These are phyloP conservation scores for Biscutella laevigata DNA, from an alignment of 441 rosid genomes.

Conservation along the genomic window DNA sequence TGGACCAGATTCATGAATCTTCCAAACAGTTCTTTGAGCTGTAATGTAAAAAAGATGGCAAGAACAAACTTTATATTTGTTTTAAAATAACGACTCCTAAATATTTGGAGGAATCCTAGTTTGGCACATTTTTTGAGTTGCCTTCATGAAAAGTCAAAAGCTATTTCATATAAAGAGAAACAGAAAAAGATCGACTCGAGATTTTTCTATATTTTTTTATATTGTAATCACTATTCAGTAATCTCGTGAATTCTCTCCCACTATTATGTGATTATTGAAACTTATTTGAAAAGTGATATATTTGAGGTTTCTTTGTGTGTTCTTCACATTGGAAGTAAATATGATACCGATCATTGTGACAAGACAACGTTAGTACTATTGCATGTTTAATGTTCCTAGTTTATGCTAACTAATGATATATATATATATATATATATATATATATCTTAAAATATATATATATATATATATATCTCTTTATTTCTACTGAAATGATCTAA, in stretches of 20 bases:
- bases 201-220: neutral
- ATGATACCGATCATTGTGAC: neutral
- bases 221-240: slow-evolving; percentile 1
- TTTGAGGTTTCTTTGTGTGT: neutral
- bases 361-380: too few species aligned
- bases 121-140: slow-evolving; percentile 16
- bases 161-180: slow-evolving; percentile 17
- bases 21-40: neutral
- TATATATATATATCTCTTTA: too few species aligned
- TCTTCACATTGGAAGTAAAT: neutral
- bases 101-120: slow-evolving; percentile 17
- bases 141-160: slow-evolving; percentile 21
- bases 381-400: too few species aligned
- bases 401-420: too few species aligned
- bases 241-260: slow-evolving; percentile 25
- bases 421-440: too few species aligned
- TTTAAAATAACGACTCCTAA: slow-evolving; percentile 4
- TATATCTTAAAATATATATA: too few species aligned
- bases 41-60: neutral
- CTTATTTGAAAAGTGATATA: slow-evolving; percentile 7
- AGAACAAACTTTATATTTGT: slow-evolving; percentile 7
- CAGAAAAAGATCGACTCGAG: slow-evolving; percentile 14
- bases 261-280: neutral
- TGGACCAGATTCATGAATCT: neutral
- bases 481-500: too few species aligned